Conservation (phyloP, 2,329 filamentous ascomycete species). For the Colletotrichum sansevieriae region DNA sequence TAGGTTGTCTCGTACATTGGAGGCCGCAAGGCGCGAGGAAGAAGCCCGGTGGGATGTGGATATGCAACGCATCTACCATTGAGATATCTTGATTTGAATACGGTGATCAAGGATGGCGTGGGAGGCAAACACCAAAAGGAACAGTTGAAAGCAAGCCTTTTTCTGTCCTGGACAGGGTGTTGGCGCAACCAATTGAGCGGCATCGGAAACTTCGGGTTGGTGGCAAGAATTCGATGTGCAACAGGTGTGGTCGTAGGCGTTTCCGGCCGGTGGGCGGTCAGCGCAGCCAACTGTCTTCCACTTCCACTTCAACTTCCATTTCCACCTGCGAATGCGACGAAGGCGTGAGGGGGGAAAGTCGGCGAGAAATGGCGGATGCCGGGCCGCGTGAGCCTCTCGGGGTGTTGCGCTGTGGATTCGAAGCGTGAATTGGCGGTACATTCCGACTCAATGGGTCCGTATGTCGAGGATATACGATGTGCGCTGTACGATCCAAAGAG, state of each 20-base stretch:
- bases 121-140: neutral
- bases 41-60: conserved; percentile 22
- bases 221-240: conserved; percentile 23
- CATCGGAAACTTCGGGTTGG: conserved; percentile 36
- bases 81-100: neutral
- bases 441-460: neutral
- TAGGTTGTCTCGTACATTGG: conserved; percentile 19
- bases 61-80: neutral
- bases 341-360: conserved; percentile 16
- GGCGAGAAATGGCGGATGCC: conserved; percentile 21
- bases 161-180: neutral
- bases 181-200: conserved; percentile 33
- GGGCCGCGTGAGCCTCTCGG: conserved; percentile 13
- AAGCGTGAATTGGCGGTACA: conserved; percentile 2
- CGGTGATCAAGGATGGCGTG: neutral
- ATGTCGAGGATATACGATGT: neutral
- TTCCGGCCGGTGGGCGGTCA: conserved; percentile 22
- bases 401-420: neutral
- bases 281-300: conserved; percentile 15
- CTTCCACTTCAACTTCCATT: too few species aligned
- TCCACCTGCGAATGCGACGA: neutral
- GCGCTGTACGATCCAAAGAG: neutral
- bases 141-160: neutral
- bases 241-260: conserved; percentile 14
- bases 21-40: conserved; percentile 15